These are phyloP conservation scores for Delonix regia DNA, from an alignment of 306 rosid species.

Conservation along the genomic window DNA sequence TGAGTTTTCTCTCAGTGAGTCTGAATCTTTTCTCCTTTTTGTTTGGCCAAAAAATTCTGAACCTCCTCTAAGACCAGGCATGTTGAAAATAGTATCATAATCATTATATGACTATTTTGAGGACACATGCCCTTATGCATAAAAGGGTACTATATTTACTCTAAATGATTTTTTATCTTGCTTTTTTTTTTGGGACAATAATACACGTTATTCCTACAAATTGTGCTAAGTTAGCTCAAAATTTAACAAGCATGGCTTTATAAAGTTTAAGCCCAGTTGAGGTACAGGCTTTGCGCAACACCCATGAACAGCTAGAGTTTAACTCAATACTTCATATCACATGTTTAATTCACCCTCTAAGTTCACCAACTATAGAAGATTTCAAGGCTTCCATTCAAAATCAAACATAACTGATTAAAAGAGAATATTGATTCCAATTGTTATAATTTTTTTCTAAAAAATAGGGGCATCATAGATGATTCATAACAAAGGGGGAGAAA, in stretches of 20 bases:
- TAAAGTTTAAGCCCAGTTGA: background rate
- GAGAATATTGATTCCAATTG: background rate
- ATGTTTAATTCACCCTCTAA: slow-evolving; percentile 6
- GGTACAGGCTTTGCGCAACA: background rate
- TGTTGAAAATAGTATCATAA: background rate
- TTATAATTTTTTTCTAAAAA: background rate
- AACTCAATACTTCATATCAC: background rate
- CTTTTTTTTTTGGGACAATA: background rate
- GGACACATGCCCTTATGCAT: background rate
- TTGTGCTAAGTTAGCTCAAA: background rate
- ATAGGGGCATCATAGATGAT: background rate
- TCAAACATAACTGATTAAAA: background rate
- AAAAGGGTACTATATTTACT: background rate
- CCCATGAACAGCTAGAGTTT: background rate
- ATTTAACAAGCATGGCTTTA: too few species aligned
- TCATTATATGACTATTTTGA: background rate
- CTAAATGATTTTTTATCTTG: too few species aligned
- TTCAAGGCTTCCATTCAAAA: background rate
- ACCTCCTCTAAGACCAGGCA: background rate
- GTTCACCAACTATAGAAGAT: slow-evolving; percentile 1
- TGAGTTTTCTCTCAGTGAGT: background rate
- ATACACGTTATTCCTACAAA: background rate
- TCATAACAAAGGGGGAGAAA: background rate
- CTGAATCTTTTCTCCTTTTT: background rate
- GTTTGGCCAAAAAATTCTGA: background rate